Evolutionary conservation across 2,329 filamentous ascomycete genomes (phyloP).

Genomic region (Aspergillus sp.): DNA sequence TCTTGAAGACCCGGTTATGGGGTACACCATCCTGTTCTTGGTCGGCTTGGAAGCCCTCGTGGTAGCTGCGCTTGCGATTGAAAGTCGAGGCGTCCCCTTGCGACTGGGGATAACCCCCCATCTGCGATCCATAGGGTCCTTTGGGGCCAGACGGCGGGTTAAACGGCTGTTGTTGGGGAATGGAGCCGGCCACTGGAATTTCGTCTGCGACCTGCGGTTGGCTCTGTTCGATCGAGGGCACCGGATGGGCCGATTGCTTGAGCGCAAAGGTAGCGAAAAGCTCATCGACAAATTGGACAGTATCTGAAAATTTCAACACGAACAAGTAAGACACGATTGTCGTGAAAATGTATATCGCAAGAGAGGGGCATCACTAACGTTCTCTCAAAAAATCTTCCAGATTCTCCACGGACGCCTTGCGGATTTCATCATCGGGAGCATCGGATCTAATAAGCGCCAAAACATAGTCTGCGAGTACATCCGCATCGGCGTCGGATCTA

Average conservation of each 20-base stretch:
- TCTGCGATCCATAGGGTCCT: slow-evolving; percentile 19
- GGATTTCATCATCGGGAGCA: slow-evolving; percentile 53
- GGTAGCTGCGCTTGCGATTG: slow-evolving; percentile 52
- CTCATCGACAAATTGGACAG: slow-evolving; percentile 54
- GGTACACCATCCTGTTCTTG: slow-evolving; percentile 42
- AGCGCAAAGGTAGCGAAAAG: slow-evolving; percentile 51
- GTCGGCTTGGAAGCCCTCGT: slow-evolving; percentile 49
- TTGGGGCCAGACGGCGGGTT: slow-evolving; percentile 15
- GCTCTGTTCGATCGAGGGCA: slow-evolving; percentile 18
- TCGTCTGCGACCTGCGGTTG: slow-evolving; percentile 21
- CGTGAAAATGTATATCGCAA: neutral
- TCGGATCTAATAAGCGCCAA: slow-evolving; percentile 57
- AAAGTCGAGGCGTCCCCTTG: slow-evolving; percentile 25
- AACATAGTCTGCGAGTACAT: slow-evolving; percentile 62
- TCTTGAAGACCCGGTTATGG: slow-evolving; percentile 49
- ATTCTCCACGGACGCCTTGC: slow-evolving; percentile 52
- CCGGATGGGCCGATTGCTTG: slow-evolving; percentile 35
- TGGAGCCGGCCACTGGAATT: slow-evolving; percentile 18
- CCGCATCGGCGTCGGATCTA: slow-evolving; percentile 61
- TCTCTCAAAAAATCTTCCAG: slow-evolving; percentile 58
- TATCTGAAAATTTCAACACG: slow-evolving; percentile 36
- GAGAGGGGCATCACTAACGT: slow-evolving; percentile 33
- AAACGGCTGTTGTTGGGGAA: slow-evolving; percentile 15
- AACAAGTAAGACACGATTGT: slow-evolving; percentile 11
- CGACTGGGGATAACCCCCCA: slow-evolving; percentile 15